Percentiles rank a stretch among this genome's conserved stretches.
These are phyloP conservation scores for Skeletonema costatum DNA, from an alignment of 108 stramenopile genomes.

Conservation along the genomic window DNA sequence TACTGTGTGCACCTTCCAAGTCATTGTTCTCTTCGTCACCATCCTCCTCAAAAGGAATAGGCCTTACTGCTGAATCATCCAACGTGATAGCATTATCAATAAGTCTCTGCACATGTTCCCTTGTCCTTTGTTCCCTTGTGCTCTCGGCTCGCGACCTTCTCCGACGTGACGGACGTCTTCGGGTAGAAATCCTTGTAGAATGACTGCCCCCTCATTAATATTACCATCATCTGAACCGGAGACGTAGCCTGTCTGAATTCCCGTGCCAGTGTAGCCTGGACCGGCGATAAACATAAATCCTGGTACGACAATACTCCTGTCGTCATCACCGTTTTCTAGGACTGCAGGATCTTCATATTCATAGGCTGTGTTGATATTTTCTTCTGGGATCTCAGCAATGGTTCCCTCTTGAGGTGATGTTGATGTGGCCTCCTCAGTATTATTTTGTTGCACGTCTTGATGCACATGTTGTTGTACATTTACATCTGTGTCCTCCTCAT, in stretches of 20 bases:
- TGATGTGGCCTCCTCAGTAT: too few species aligned
- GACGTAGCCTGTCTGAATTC: background rate
- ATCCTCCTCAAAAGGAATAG: background rate
- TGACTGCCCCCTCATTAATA: background rate
- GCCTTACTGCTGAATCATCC: background rate
- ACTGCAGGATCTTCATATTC: too few species aligned
- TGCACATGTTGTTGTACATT: too few species aligned
- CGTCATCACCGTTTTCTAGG: too few species aligned
- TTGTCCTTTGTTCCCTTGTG: too few species aligned
- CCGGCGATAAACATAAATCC: background rate
- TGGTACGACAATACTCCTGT: too few species aligned
- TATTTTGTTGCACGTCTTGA: too few species aligned
- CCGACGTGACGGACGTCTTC: background rate
- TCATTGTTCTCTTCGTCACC: background rate
- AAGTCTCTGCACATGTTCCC: background rate
- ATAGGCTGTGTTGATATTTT: too few species aligned
- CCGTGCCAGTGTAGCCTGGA: background rate
- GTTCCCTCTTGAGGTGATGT: too few species aligned
- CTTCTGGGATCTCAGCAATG: too few species aligned
- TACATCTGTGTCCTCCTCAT: too few species aligned
- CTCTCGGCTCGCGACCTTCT: background rate
- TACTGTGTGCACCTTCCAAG: too few species aligned
- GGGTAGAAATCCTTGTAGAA: background rate
- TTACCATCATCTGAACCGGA: background rate
- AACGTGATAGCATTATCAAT: background rate